Evolutionary conservation across 2,329 filamentous ascomycete genomes (phyloP).

Genomic region (Pseudocercospora musae): DNA sequence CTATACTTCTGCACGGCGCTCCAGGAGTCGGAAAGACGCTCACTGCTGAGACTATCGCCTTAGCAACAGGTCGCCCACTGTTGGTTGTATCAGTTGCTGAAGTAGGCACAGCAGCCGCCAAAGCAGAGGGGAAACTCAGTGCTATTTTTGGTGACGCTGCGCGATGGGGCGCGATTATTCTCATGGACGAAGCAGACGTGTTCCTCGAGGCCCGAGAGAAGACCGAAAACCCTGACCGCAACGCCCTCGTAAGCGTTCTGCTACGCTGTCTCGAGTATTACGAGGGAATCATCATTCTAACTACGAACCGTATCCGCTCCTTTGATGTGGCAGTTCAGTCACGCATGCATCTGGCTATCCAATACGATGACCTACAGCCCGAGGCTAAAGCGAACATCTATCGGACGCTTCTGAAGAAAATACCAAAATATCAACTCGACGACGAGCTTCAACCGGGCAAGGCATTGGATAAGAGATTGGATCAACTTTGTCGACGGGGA

Average conservation of each 20-base stretch:
- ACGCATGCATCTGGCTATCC: no score
- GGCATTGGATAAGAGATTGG: no score
- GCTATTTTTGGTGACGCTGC: slow-evolving; percentile 7
- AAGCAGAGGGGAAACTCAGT: slow-evolving; percentile 6
- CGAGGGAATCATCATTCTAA: slow-evolving; percentile 40
- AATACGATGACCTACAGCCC: no score
- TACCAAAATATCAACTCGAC: no score
- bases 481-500: no score
- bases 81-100: slow-evolving; percentile 31
- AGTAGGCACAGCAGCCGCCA: slow-evolving; percentile 1
- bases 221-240: slow-evolving; percentile 70
- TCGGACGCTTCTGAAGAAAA: no score
- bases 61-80: slow-evolving; percentile 39
- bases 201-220: slow-evolving; percentile 77
- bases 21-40: slow-evolving; percentile 40
- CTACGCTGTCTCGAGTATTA: slow-evolving; percentile 36
- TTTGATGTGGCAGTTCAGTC: no score
- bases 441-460: no score
- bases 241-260: slow-evolving; percentile 67
- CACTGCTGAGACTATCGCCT: slow-evolving; percentile 37
- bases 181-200: slow-evolving; percentile 53
- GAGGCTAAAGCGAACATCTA: no score
- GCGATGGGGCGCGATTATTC: slow-evolving; percentile 13
- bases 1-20: slow-evolving; percentile 38
- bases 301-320: slow-evolving; percentile 34